Percentiles rank a stretch among this genome's conserved stretches.
Evolutionary conservation across 345 rosid genomes (phyloP).

Genomic region (Eutrema heterophyllum): DNA sequence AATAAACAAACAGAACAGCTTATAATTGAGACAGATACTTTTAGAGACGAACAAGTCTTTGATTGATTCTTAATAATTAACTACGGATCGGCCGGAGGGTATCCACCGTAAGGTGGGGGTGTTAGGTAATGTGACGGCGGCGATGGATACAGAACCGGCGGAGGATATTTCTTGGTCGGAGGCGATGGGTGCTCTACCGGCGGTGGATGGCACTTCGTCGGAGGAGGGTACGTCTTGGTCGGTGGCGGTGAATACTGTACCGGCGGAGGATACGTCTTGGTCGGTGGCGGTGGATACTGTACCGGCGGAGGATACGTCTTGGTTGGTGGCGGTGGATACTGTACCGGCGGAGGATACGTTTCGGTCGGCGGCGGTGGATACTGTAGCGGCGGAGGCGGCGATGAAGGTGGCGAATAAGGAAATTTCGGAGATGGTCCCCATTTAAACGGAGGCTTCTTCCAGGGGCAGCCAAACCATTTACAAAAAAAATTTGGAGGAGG

Average conservation of each 20-base stretch:
- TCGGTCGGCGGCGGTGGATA: neutral
- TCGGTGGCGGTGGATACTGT: neutral
- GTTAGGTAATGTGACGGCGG: constrained; percentile 1
- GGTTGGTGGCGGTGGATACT: constrained; percentile 2
- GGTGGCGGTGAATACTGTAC: neutral
- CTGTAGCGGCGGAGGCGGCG: neutral
- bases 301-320: neutral
- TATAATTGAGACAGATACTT: neutral
- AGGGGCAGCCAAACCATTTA: neutral
- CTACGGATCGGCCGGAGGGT: constrained; percentile 16
- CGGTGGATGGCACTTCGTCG: neutral
- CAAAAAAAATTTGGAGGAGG: neutral
- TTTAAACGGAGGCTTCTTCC: constrained; percentile 1
- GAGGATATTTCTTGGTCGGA: neutral
- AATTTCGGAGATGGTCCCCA: constrained; percentile 14
- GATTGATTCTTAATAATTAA: neutral
- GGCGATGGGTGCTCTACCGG: neutral
- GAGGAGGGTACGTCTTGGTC: neutral
- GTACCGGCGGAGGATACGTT: neutral
- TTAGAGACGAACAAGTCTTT: neutral
- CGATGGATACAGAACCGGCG: neutral
- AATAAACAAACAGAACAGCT: neutral
- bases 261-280: neutral
- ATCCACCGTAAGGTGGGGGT: constrained; percentile 21
- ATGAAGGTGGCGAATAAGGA: constrained; percentile 2